phyloP scores from a whole-genome alignment of 164 flowering plant genomes.

The Saururus chinensis region DNA sequence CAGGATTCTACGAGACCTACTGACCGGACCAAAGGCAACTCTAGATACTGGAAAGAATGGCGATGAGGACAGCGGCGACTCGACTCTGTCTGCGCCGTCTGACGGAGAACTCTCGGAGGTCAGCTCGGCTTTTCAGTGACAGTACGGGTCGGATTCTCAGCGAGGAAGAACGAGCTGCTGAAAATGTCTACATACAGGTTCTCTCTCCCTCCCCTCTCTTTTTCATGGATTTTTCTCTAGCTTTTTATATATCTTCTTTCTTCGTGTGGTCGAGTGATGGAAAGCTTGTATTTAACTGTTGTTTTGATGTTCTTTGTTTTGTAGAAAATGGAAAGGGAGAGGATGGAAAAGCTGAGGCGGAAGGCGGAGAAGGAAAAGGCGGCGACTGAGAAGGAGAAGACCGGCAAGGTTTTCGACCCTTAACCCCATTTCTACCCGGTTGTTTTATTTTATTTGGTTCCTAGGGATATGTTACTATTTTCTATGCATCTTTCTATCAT shows the following conservation, averaged over 20 bases:
- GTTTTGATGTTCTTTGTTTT: neutral
- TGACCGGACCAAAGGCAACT: neutral
- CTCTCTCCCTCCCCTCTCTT: neutral
- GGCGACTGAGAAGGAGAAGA: neutral
- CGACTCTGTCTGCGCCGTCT: neutral
- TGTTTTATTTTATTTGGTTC: neutral
- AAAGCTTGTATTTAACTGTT: neutral
- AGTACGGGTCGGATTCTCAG: neutral
- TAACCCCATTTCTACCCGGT: too few relatives aligned
- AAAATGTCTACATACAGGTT: slow-evolving; percentile 1
- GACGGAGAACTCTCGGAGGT: neutral
- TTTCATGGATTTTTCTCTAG: neutral
- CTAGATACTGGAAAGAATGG: neutral
- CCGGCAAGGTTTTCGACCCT: neutral
- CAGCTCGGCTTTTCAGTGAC: neutral
- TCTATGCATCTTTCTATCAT: too few relatives aligned
- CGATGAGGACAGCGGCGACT: neutral
- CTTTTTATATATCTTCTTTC: neutral
- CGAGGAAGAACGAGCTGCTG: neutral
- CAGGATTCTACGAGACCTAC: neutral
- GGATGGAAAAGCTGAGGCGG: neutral
- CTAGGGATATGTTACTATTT: too few relatives aligned
- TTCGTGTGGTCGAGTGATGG: neutral
- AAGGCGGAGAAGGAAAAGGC: slow-evolving; percentile 2
- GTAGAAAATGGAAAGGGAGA: slow-evolving; percentile 3